These are phyloP conservation scores for Colletotrichum sp. DNA, from an alignment of 2,329 filamentous ascomycete species.

Conservation along the genomic window DNA sequence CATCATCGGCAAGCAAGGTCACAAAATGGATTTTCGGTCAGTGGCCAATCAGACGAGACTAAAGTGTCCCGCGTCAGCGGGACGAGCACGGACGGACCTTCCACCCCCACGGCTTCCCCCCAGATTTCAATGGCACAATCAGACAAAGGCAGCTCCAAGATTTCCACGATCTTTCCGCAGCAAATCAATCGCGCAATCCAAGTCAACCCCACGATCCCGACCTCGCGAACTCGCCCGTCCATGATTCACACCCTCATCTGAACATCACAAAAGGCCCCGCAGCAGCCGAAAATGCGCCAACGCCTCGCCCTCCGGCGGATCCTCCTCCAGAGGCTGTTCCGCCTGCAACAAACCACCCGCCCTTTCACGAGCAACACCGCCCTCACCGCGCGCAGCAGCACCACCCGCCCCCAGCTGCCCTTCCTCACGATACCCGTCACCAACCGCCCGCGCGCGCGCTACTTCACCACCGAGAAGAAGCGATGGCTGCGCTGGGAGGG, in stretches of 20 bases:
- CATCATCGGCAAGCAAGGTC: not conserved
- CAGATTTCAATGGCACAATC: not conserved
- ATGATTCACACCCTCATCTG: not conserved
- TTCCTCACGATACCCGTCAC: constrained; percentile 54
- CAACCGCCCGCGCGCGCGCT: constrained; percentile 57
- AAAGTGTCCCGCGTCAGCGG: not conserved
- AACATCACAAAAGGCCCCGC: not conserved
- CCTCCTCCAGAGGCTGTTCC: constrained; percentile 27
- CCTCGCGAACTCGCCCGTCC: not conserved
- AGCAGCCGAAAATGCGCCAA: constrained; percentile 39
- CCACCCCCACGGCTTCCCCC: not conserved
- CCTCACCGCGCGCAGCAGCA: constrained; percentile 29
- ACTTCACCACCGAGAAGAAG: constrained; percentile 80
- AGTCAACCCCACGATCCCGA: not conserved
- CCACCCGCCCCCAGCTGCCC: constrained; percentile 48
- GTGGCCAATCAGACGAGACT: not conserved
- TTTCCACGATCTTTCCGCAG: not conserved
- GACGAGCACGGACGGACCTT: not conserved
- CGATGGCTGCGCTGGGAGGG: constrained; percentile 74
- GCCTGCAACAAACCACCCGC: constrained; percentile 14
- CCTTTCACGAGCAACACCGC: constrained; percentile 24
- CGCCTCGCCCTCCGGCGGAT: constrained; percentile 41
- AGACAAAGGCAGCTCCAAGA: not conserved
- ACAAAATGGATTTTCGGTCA: not conserved
- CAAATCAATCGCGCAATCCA: not conserved